Conservation (phyloP, 177 flowering plant species). For the Tripterygium wilfordii region DNA sequence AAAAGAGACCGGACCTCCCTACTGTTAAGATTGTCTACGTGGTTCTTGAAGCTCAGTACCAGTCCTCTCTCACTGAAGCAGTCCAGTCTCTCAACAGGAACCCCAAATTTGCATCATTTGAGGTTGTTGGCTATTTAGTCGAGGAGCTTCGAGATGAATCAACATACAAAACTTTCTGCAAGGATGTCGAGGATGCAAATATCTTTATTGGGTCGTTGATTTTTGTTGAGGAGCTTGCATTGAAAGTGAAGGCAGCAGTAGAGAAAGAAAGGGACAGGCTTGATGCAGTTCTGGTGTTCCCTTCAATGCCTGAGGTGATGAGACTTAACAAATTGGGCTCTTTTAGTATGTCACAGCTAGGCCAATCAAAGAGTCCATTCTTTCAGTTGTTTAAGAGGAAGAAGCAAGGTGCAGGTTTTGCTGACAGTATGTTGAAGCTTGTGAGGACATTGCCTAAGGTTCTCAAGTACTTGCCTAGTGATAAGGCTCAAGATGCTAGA, state of each 20-base stretch:
- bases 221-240: constrained; percentile 93
- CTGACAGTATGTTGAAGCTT: constrained; percentile 93
- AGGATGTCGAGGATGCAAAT: constrained; percentile 88
- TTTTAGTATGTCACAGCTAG: constrained; percentile 97
- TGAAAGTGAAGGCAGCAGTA: constrained; percentile 81
- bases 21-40: constrained; percentile 92
- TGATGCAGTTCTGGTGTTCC: constrained; percentile 95
- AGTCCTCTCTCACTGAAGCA: constrained; percentile 80
- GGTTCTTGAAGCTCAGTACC: constrained; percentile 96
- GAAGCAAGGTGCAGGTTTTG: constrained; percentile 84
- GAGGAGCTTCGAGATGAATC: constrained; percentile 84
- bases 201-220: constrained; percentile 94
- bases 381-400: constrained; percentile 93
- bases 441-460: constrained; percentile 97
- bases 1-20: constrained; percentile 46
- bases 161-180: constrained; percentile 65
- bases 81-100: constrained; percentile 58
- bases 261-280: constrained; percentile 93
- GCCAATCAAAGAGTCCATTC: constrained; percentile 95
- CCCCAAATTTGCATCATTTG: constrained; percentile 44
- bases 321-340: constrained; percentile 91
- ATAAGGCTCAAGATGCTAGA: constrained; percentile 98
- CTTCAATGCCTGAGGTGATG: constrained; percentile 99
- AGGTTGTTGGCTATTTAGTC: constrained; percentile 94
- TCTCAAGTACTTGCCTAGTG: constrained; percentile 92